These are phyloP conservation scores for Blastobotrys capitulatus DNA, from an alignment of 1,139 yeast genomes.

Conservation along the genomic window DNA sequence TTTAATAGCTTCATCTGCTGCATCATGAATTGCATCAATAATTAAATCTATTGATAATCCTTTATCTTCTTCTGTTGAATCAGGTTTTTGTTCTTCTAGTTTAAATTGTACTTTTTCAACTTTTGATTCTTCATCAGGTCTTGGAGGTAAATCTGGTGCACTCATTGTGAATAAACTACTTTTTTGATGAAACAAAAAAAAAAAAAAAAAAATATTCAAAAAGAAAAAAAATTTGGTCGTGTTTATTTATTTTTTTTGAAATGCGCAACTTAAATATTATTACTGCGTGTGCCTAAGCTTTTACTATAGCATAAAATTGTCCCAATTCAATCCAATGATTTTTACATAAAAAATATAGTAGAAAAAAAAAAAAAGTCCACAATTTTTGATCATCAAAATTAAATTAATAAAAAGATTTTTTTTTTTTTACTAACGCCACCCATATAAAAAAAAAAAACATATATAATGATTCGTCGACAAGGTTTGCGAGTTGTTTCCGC, in stretches of 20 bases:
- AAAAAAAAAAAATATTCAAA: background rate
- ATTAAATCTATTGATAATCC: conserved; percentile 11
- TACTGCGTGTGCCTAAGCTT: background rate
- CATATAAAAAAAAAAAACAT: background rate
- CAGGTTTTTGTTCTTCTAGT: background rate
- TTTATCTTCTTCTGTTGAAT: background rate
- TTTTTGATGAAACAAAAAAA: background rate
- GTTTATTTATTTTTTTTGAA: too few relatives aligned
- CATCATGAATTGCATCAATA: conserved; percentile 21
- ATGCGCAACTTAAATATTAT: too few relatives aligned
- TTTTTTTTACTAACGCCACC: background rate
- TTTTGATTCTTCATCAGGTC: background rate
- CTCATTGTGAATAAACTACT: background rate
- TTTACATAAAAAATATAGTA: too few relatives aligned
- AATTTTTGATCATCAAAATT: too few relatives aligned
- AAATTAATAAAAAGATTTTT: too few relatives aligned
- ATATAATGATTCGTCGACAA: background rate
- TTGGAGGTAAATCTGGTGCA: background rate
- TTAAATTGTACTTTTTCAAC: background rate
- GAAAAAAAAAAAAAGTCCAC: background rate
- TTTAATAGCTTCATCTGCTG: conserved; percentile 25
- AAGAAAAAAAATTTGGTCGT: too few relatives aligned
- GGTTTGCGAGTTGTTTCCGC: conserved; percentile 2
- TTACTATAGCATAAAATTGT: background rate
- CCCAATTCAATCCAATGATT: too few relatives aligned